A percentile compares a stretch with the other conserved stretches of the same genome.
Conservation (phyloP, 2,329 filamentous ascomycete genomes). For the Volutella citrinella region DNA sequence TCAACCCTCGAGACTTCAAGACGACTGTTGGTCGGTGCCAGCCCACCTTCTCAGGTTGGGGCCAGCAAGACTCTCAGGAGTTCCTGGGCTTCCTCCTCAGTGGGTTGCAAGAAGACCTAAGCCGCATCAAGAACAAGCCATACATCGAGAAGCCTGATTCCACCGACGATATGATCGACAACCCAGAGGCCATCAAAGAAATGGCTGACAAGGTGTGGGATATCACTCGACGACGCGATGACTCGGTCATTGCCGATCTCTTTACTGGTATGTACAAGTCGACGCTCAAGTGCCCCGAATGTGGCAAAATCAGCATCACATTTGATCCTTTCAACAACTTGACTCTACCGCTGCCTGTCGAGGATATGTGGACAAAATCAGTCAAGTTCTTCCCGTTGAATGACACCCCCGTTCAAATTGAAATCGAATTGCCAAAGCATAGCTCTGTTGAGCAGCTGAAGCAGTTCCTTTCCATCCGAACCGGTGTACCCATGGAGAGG, state of each 20-base stretch:
- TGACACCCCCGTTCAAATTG: conserved; percentile 66
- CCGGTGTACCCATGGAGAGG: conserved; percentile 60
- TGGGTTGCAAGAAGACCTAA: conserved; percentile 91
- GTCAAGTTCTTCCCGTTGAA: conserved; percentile 77
- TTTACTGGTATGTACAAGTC: conserved; percentile 99
- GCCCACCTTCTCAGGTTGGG: conserved; percentile 86
- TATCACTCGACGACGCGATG: conserved; percentile 88
- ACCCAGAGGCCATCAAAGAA: conserved; percentile 73
- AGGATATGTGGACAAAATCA: conserved; percentile 73
- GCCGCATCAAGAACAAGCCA: conserved; percentile 90
- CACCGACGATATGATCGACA: conserved; percentile 89
- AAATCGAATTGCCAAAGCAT: conserved; percentile 78
- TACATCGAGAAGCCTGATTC: conserved; percentile 98
- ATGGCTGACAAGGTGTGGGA: conserved; percentile 89
- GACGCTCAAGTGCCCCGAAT: conserved; percentile 86
- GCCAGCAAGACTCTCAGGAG: conserved; percentile 96
- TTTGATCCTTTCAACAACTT: conserved; percentile 97
- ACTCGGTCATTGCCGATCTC: conserved; percentile 91
- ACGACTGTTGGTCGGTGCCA: conserved; percentile 75
- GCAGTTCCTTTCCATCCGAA: conserved; percentile 64
- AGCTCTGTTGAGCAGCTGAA: conserved; percentile 67
- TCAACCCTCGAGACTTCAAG: conserved; percentile 81
- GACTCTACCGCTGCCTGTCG: conserved; percentile 84
- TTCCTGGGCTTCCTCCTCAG: conserved; percentile 94
- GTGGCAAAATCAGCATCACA: conserved; percentile 94